These are phyloP conservation scores for Kalanchoe fedtschenkoi DNA, from an alignment of 164 flowering plant species.

Conservation along the genomic window DNA sequence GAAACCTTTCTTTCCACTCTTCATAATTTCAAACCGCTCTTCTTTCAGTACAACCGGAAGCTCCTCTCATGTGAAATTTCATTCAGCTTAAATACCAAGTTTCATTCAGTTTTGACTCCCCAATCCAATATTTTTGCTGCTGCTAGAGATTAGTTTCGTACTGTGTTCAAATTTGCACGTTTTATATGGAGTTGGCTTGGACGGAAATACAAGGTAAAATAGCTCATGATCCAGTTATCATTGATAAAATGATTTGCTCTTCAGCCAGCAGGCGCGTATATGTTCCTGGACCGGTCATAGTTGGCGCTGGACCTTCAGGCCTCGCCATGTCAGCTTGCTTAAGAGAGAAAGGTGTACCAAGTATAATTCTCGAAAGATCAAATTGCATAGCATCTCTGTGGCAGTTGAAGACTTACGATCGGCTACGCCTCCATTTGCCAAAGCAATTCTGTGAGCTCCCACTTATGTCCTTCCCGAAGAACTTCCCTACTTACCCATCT, in stretches of 20 bases:
- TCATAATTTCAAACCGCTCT: too few species aligned
- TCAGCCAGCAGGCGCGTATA: constrained; percentile 4
- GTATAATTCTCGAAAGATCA: constrained; percentile 46
- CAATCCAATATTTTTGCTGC: too few species aligned
- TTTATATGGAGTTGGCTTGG: constrained; percentile 2
- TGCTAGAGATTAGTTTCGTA: not conserved
- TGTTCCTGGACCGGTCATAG: constrained; percentile 48
- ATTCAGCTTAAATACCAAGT: too few species aligned
- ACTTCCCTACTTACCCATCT: constrained; percentile 51
- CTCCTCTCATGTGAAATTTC: not conserved
- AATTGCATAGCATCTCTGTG: constrained; percentile 62
- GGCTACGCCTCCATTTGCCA: constrained; percentile 55
- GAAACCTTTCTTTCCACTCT: too few species aligned
- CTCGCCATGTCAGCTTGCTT: constrained; percentile 59
- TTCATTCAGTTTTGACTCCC: not conserved
- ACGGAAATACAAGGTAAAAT: constrained; percentile 51
- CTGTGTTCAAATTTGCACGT: not conserved
- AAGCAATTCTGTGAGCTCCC: constrained; percentile 73
- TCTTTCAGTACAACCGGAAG: not conserved
- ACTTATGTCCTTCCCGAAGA: constrained; percentile 36
- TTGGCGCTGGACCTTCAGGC: constrained; percentile 76
- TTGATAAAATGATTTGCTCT: constrained; percentile 7
- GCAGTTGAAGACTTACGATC: constrained; percentile 60
- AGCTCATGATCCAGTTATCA: constrained; percentile 29
- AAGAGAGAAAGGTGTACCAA: constrained; percentile 29